These are phyloP conservation scores for Sphaerulina musiva DNA, from an alignment of 2,329 filamentous ascomycete genomes.

Conservation along the genomic window DNA sequence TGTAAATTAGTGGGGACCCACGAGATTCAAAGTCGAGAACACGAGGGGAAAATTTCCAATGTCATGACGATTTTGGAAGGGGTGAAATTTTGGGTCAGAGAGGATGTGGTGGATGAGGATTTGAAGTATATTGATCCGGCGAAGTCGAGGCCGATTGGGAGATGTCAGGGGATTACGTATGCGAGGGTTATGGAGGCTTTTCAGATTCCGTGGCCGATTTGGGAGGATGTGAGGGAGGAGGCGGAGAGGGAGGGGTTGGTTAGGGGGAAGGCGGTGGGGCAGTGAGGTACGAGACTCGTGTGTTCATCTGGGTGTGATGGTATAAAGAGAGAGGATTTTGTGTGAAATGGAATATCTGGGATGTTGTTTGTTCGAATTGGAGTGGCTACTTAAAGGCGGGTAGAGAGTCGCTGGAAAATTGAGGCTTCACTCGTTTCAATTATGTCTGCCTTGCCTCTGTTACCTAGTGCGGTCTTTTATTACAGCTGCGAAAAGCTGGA, in stretches of 20 bases:
- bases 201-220: constrained; percentile 58
- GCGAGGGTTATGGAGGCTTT: constrained; percentile 60
- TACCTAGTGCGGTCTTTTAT: too few relatives aligned
- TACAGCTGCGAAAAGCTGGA: too few relatives aligned
- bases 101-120: constrained; percentile 75
- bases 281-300: constrained; percentile 20
- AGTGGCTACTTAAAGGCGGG: too few relatives aligned
- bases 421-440: too few relatives aligned
- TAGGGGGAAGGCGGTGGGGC: constrained; percentile 37
- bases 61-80: constrained; percentile 60
- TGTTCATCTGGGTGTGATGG: too few relatives aligned
- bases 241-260: constrained; percentile 47
- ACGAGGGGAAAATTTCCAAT: constrained; percentile 60
- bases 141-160: constrained; percentile 62
- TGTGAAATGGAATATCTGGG: too few relatives aligned
- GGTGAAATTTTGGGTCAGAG: constrained; percentile 74
- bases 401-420: too few relatives aligned
- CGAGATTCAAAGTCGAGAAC: constrained; percentile 65
- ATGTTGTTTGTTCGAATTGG: too few relatives aligned
- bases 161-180: constrained; percentile 79
- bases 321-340: too few relatives aligned
- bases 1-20: constrained; percentile 31
- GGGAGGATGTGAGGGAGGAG: constrained; percentile 40
- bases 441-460: too few relatives aligned
- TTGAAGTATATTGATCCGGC: constrained; percentile 63